Evolutionary conservation across 2,329 filamentous ascomycete species (phyloP).

Genomic region (Botrytis aclada): DNA sequence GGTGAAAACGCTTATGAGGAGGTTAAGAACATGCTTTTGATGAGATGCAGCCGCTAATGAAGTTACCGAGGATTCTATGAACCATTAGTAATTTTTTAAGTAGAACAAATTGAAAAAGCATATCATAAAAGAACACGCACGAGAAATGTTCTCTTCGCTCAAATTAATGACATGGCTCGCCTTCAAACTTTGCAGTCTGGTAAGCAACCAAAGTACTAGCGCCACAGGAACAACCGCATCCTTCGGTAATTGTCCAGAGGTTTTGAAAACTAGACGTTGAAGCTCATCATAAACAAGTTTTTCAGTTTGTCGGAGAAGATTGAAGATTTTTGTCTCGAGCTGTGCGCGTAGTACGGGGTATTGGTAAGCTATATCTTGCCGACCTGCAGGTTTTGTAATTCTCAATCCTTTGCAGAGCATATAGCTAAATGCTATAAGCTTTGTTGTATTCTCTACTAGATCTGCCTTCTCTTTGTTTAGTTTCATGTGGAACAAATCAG

Average conservation of each 20-base stretch:
- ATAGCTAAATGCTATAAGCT: slow-evolving; percentile 22
- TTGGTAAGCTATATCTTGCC: neutral
- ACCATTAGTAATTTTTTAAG: neutral
- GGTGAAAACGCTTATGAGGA: slow-evolving; percentile 31
- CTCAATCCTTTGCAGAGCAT: slow-evolving; percentile 31
- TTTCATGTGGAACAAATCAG: neutral
- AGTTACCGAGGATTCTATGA: neutral
- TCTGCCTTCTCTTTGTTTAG: slow-evolving; percentile 8
- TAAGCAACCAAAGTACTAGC: slow-evolving; percentile 31
- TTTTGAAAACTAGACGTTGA: slow-evolving; percentile 31
- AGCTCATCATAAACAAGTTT: slow-evolving; percentile 29
- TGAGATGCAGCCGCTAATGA: slow-evolving; percentile 21
- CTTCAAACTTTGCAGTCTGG: slow-evolving; percentile 27
- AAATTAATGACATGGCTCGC: slow-evolving; percentile 28
- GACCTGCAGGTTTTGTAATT: neutral
- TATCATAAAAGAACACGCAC: slow-evolving; percentile 16
- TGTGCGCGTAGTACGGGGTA: slow-evolving; percentile 24
- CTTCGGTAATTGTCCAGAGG: slow-evolving; percentile 27
- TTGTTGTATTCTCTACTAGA: slow-evolving; percentile 16
- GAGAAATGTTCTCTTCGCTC: slow-evolving; percentile 21
- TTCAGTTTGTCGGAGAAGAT: slow-evolving; percentile 28
- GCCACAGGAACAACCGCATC: slow-evolving; percentile 33
- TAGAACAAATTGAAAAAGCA: neutral
- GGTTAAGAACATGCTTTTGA: slow-evolving; percentile 28
- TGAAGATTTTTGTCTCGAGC: slow-evolving; percentile 34